Percentiles rank a stretch among this genome's conserved stretches.
These are phyloP conservation scores for Zygosaccharomyces rouxii DNA, from an alignment of 805 yeast genomes.

Conservation along the genomic window DNA sequence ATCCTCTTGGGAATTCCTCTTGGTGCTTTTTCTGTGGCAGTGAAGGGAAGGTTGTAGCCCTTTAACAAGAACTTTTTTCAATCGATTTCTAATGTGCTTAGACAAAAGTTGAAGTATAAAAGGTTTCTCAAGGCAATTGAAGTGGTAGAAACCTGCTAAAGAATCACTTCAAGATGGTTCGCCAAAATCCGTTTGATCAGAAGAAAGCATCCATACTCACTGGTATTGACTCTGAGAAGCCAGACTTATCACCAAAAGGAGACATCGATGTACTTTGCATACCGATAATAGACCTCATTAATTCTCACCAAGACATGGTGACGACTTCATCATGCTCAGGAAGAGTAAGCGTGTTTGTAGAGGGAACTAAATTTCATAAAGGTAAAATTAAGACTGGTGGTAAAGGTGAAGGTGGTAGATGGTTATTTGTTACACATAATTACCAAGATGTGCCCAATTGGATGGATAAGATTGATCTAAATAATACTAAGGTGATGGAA, in stretches of 20 bases:
- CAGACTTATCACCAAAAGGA: constrained; percentile 84
- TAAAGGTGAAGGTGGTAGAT: constrained; percentile 78
- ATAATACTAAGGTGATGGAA: constrained; percentile 23
- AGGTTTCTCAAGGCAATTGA: not conserved
- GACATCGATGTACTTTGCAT: constrained; percentile 69
- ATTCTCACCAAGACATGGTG: constrained; percentile 60
- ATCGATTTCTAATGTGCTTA: not conserved
- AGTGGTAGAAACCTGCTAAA: too few relatives aligned
- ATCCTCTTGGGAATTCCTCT: not conserved
- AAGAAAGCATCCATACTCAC: constrained; percentile 52
- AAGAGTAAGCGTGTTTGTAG: constrained; percentile 74
- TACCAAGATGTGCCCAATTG: constrained; percentile 44
- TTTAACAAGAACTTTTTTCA: not conserved
- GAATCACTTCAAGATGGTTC: constrained; percentile 7
- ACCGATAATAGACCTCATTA: constrained; percentile 68
- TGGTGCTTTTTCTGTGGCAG: not conserved
- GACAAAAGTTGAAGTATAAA: not conserved
- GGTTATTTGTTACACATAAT: constrained; percentile 79
- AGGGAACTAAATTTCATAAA: constrained; percentile 51
- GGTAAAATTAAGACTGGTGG: constrained; percentile 55
- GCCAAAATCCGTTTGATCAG: constrained; percentile 57
- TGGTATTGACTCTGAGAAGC: constrained; percentile 45
- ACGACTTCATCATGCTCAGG: constrained; percentile 91
- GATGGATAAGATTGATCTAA: constrained; percentile 35
- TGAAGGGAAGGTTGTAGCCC: not conserved